phyloP scores from a whole-genome alignment of 768 basidiomycete species.

The Amanita inopinata region DNA sequence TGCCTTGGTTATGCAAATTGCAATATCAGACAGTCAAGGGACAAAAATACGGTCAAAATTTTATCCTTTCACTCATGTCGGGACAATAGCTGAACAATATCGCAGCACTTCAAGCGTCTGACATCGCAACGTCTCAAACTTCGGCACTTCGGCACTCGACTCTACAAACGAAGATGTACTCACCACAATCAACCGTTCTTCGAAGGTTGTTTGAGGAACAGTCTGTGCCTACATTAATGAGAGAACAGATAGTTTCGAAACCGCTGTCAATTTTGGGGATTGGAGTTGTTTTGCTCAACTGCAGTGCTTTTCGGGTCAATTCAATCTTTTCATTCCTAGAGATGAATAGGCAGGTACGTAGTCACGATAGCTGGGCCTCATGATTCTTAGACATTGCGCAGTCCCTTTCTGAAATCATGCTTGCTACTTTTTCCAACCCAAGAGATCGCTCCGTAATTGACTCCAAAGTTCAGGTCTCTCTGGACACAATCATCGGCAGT shows the following conservation, averaged over 20 bases:
- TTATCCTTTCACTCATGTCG: slow-evolving; percentile 1
- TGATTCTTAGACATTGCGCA: slow-evolving; percentile 14
- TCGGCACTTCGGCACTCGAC: neutral
- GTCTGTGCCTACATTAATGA: neutral
- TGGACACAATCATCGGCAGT: slow-evolving; percentile 72
- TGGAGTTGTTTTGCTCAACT: slow-evolving; percentile 1
- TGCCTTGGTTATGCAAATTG: slow-evolving; percentile 87
- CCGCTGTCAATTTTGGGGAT: slow-evolving; percentile 1
- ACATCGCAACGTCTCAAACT: neutral
- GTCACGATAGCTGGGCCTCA: neutral
- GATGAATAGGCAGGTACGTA: slow-evolving; percentile 64
- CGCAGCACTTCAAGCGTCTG: neutral
- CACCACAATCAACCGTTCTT: no score
- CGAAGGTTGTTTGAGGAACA: no score
- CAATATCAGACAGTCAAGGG: slow-evolving; percentile 61
- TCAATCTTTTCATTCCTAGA: slow-evolving; percentile 71
- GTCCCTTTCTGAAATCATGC: slow-evolving; percentile 45
- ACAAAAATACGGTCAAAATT: slow-evolving; percentile 51
- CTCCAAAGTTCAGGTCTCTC: slow-evolving; percentile 72
- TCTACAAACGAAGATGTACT: no score
- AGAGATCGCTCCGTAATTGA: slow-evolving; percentile 65
- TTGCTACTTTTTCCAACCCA: slow-evolving; percentile 47
- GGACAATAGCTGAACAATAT: neutral
- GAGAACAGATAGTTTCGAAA: neutral
- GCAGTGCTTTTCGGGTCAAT: slow-evolving; percentile 55